Conservation (phyloP, 306 rosid genomes). For the Fragaria nilgerrensis region DNA sequence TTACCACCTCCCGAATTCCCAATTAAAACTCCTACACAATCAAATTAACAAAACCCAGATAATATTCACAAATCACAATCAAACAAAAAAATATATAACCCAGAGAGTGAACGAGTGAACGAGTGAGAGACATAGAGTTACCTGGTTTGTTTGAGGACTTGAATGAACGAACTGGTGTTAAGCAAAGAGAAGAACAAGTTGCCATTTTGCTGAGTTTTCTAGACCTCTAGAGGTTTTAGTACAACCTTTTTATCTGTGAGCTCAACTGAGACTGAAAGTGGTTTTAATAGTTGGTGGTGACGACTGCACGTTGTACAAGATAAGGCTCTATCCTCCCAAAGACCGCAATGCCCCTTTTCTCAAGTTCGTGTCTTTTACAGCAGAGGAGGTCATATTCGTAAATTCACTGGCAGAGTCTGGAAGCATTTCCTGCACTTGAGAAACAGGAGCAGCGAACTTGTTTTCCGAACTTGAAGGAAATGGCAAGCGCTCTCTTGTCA, state of each 20-base stretch:
- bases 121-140: conserved; percentile 16
- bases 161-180: conserved; percentile 57
- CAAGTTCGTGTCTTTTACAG: neutral
- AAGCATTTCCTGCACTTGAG: conserved; percentile 5
- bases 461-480: conserved; percentile 32
- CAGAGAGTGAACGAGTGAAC: conserved; percentile 1
- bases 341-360: conserved; percentile 47
- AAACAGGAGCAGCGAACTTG: conserved; percentile 7
- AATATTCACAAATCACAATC: neutral
- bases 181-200: conserved; percentile 30
- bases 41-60: conserved; percentile 7
- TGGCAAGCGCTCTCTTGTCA: conserved; percentile 69
- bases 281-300: conserved; percentile 18
- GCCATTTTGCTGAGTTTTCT: conserved; percentile 49
- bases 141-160: conserved; percentile 69
- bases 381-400: conserved; percentile 34
- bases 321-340: conserved; percentile 25
- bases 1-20: conserved; percentile 45
- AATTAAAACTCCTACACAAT: conserved; percentile 36
- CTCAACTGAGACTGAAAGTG: conserved; percentile 15
- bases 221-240: neutral
- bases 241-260: conserved; percentile 3
- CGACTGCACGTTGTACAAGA: conserved; percentile 21
- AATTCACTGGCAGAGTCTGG: neutral
- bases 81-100: neutral